phyloP scores from a whole-genome alignment of 495 filamentous ascomycete species.

The Lasiosphaeria ovina region DNA sequence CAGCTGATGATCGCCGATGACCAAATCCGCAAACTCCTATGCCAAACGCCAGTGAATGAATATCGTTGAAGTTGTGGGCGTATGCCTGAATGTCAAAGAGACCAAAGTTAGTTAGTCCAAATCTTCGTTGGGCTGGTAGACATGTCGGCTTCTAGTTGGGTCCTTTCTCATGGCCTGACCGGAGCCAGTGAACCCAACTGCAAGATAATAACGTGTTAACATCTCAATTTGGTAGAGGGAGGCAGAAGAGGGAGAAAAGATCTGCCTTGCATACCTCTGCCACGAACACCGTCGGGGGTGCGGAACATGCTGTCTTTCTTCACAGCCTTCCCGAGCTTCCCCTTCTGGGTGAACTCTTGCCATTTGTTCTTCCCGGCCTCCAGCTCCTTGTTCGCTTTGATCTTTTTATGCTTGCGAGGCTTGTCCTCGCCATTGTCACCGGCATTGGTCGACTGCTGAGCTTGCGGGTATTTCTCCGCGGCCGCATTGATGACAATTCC shows the following conservation, averaged over 20 bases:
- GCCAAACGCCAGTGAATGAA: background rate
- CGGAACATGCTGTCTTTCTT: constrained; percentile 98
- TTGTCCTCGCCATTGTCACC: constrained; percentile 45
- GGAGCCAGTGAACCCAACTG: constrained; percentile 94
- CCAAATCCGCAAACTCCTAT: background rate
- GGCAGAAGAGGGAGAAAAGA: constrained; percentile 9
- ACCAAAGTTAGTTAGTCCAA: constrained; percentile 51
- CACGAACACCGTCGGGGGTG: constrained; percentile 79
- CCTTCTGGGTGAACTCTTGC: constrained; percentile 85
- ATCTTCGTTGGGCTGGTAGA: constrained; percentile 80
- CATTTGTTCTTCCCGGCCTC: constrained; percentile 90
- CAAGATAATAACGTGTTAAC: constrained; percentile 35
- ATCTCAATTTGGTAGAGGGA: background rate
- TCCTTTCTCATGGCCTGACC: constrained; percentile 95
- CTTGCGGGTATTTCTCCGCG: constrained; percentile 80
- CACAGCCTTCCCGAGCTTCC: constrained; percentile 66
- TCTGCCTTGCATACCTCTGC: constrained; percentile 60
- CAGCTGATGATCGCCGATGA: background rate
- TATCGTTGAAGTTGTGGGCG: background rate
- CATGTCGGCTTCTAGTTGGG: constrained; percentile 74
- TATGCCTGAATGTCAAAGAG: constrained; percentile 21
- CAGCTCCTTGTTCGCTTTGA: constrained; percentile 86
- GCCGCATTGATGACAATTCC: constrained; percentile 81
- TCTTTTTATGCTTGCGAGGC: constrained; percentile 60
- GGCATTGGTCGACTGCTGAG: constrained; percentile 59